Evolutionary conservation across 2,329 filamentous ascomycete genomes (phyloP), one percentile per base, ranked within the genome.

Genomic region (Aspergillus neoniger): DNA sequence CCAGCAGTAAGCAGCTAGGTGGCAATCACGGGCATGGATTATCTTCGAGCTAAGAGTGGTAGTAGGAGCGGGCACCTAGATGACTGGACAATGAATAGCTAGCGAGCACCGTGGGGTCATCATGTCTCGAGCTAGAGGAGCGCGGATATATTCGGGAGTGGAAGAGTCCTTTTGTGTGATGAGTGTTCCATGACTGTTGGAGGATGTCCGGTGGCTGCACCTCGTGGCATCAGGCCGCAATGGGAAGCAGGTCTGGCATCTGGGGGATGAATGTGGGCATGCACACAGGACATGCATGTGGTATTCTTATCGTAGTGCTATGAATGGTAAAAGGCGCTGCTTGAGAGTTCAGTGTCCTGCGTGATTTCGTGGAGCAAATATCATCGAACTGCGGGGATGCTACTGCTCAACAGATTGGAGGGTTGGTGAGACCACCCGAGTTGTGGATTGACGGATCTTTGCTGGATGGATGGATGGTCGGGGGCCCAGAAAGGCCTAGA

Each of bases 181-280:
- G 44, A 50, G 47, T n/a, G 25, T 17, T 10, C 9, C 12, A 50
- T 50, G 17, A 15, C 8, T 30, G 15, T 15, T 25, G 21, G 21
- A 25, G 25, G 25, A 30, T 50, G 47, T 30, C 47, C 28, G n/a
- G 25, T 28, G 25, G 47, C 23, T 50, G 47, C 25, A 28, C 47
- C 47, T 50, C 47, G 28, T 32, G 47, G 47, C 47, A 50, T 50
- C 47, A 30, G 47, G 47, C 47, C 47, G 47, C 47, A 50, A 50
- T 50, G 25, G 47, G 30, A 50, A 17, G 25, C 25, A n/a, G 15
- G 47, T 32, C 21, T 50, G n/a, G 25, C 23, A 50, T 50, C 47
- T 28, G 47, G 47, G 47, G 47, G 23, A 30, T 12, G 25, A 17
- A 50, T 17, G 47, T 50, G 47, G 47, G 47, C 47, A 49, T 49